Conservation (phyloP, 148 eudicot genomes). For the Selenicereus undatus region DNA sequence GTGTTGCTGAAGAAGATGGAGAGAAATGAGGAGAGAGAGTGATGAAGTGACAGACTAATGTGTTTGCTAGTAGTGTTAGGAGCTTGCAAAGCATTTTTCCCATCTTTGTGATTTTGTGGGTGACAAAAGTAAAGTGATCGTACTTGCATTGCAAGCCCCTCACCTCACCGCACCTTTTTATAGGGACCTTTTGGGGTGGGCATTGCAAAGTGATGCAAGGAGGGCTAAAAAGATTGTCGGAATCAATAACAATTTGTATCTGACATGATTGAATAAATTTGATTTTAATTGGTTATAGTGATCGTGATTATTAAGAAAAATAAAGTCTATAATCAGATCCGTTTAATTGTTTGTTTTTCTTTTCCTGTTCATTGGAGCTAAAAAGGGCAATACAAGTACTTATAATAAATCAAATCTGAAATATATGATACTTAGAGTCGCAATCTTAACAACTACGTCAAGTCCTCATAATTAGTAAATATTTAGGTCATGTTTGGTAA, state of each 20-base stretch:
- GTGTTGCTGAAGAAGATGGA: not conserved
- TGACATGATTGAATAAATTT: too few species aligned
- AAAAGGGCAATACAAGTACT: too few species aligned
- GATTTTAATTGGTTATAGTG: too few species aligned
- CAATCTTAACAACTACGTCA: too few species aligned
- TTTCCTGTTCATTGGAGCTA: too few species aligned
- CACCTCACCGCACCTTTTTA: not conserved
- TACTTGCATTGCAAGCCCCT: not conserved
- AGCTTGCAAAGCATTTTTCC: not conserved
- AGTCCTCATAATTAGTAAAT: too few species aligned
- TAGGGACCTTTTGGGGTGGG: not conserved
- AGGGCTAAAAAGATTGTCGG: not conserved
- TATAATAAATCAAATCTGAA: too few species aligned
- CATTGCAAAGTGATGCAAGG: not conserved
- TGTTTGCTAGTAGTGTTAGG: not conserved
- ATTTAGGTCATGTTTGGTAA: too few species aligned
- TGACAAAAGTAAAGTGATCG: not conserved
- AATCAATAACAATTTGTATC: not conserved
- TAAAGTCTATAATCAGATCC: too few species aligned
- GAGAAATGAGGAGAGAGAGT: slow-evolving; percentile 4
- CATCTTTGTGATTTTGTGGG: not conserved
- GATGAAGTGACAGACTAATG: slow-evolving; percentile 1
- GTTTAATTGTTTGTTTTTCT: too few species aligned
- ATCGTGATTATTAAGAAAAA: too few species aligned
- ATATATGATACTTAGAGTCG: too few species aligned